A percentile compares a stretch with the other conserved stretches of the same genome.
phyloP scores from a whole-genome alignment of 2,329 filamentous ascomycete species.

The Venturia carpophila region DNA sequence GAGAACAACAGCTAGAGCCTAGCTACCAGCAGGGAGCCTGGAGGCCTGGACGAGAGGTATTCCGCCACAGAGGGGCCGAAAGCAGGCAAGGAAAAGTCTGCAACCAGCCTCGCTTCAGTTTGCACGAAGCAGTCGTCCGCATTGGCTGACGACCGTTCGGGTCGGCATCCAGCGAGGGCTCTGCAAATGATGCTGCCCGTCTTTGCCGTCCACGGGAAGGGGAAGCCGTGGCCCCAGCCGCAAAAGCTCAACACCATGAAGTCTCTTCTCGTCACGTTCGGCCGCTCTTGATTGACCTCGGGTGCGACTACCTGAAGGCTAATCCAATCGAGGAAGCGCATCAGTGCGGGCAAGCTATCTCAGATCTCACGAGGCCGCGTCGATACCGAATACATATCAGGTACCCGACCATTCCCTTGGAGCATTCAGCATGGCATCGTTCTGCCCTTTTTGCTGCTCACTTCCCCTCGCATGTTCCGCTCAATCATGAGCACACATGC shows the following conservation, averaged over 20 bases:
- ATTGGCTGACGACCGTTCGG: not conserved
- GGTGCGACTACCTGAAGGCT: not conserved
- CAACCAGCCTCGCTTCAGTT: not conserved
- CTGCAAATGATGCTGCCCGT: not conserved
- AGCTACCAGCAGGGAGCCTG: not conserved
- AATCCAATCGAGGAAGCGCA: too few relatives aligned
- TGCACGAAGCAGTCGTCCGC: not conserved
- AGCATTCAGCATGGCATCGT: too few relatives aligned
- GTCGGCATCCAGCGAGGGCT: constrained; percentile 6
- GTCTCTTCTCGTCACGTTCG: not conserved
- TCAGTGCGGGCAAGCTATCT: too few relatives aligned
- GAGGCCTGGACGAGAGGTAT: not conserved
- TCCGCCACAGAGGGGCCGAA: not conserved
- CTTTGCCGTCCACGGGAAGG: too few relatives aligned
- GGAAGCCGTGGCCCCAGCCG: not conserved
- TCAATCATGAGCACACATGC: too few relatives aligned
- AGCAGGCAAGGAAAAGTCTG: not conserved
- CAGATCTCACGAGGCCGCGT: too few relatives aligned
- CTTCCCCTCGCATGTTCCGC: too few relatives aligned
- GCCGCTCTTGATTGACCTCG: not conserved
- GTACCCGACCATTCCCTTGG: too few relatives aligned
- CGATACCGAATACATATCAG: too few relatives aligned
- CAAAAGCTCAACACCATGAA: not conserved
- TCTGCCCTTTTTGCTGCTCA: too few relatives aligned
- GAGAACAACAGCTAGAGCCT: too few relatives aligned